These are phyloP conservation scores for Sanghuangporus baumii DNA, from an alignment of 1,284 basidiomycete genomes.

Conservation along the genomic window DNA sequence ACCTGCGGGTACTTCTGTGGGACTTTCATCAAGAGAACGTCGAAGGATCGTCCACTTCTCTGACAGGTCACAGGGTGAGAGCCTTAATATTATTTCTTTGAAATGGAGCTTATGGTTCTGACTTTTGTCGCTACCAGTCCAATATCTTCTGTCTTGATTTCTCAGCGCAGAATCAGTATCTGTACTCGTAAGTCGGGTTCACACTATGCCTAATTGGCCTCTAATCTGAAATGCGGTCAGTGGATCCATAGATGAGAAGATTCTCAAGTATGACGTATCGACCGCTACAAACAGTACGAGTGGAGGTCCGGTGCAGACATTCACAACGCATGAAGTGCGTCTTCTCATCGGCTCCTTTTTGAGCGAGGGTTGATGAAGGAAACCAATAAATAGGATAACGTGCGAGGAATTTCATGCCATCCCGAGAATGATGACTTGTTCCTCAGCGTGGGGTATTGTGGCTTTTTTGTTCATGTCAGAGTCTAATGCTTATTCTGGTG, in stretches of 20 bases:
- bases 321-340: conserved; percentile 30
- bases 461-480: neutral
- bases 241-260: conserved; percentile 53
- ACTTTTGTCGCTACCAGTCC: conserved; percentile 31
- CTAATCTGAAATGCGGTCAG: conserved; percentile 30
- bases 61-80: conserved; percentile 46
- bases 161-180: conserved; percentile 52
- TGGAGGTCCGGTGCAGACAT: conserved; percentile 22
- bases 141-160: conserved; percentile 69
- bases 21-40: conserved; percentile 65
- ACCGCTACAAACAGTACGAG: conserved; percentile 21
- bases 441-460: conserved; percentile 53
- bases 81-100: neutral
- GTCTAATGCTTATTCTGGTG: neutral
- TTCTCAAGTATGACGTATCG: conserved; percentile 54
- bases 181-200: conserved; percentile 51
- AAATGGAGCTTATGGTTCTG: neutral
- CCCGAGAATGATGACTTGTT: conserved; percentile 60
- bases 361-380: conserved; percentile 1
- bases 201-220: neutral
- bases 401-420: conserved; percentile 58
- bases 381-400: conserved; percentile 42
- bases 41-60: conserved; percentile 37
- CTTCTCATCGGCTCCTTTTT: conserved; percentile 18
- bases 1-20: conserved; percentile 58